These are phyloP conservation scores for Phytophthora europaea DNA, from an alignment of 352 stramenopile genomes.

Conservation along the genomic window DNA sequence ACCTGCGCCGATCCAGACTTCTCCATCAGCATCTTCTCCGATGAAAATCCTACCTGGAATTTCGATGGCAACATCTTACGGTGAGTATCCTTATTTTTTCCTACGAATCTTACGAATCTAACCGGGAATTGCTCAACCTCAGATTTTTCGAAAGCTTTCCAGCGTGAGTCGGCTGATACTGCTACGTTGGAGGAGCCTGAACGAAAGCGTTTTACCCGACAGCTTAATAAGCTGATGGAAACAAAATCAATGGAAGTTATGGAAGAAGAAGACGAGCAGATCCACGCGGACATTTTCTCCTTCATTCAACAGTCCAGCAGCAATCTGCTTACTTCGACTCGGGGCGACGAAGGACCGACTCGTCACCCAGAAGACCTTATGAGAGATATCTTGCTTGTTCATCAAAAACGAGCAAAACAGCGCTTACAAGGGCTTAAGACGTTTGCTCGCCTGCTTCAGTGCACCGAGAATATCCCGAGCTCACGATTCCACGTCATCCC, in stretches of 20 bases:
- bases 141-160: constrained; percentile 51
- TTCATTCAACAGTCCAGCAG: constrained; percentile 76
- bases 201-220: constrained; percentile 54
- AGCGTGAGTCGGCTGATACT: constrained; percentile 4
- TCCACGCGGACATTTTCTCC: constrained; percentile 83
- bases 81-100: constrained; percentile 34
- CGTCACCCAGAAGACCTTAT: constrained; percentile 59
- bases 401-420: constrained; percentile 57
- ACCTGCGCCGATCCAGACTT: constrained; percentile 51
- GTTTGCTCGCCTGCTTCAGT: constrained; percentile 67
- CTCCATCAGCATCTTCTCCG: constrained; percentile 40
- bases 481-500: constrained; percentile 81
- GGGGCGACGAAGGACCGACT: not conserved
- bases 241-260: constrained; percentile 80
- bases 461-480: constrained; percentile 62
- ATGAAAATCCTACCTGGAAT: constrained; percentile 84
- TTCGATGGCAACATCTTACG: constrained; percentile 62
- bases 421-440: constrained; percentile 75
- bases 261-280: constrained; percentile 88
- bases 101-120: not conserved
- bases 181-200: constrained; percentile 20
- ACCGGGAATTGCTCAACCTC: not conserved
- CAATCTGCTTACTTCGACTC: constrained; percentile 16
- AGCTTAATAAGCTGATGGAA: constrained; percentile 79
- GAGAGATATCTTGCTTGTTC: constrained; percentile 53